Percentiles rank a stretch among this genome's conserved stretches.
phyloP scores from a whole-genome alignment of 768 basidiomycete genomes.

The Coprinellus aureogranulatus region DNA sequence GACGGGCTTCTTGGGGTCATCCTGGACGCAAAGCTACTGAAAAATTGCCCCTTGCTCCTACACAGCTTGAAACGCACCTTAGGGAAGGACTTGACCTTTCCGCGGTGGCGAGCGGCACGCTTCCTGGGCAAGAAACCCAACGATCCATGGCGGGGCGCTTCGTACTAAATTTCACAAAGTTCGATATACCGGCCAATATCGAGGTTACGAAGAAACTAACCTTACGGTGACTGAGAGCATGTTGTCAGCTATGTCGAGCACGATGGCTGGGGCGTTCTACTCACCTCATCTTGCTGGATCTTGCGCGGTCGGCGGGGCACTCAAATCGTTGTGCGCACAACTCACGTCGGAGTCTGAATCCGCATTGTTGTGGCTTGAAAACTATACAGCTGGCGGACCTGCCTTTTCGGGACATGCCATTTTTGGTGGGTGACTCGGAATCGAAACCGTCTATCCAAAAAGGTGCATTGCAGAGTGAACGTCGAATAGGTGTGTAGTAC shows the following conservation, averaged over 20 bases:
- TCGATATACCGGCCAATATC: constrained; percentile 8
- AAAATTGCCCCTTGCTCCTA: constrained; percentile 4
- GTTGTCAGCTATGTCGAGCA: constrained; percentile 11
- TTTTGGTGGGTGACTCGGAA: background rate
- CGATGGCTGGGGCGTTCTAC: constrained; percentile 19
- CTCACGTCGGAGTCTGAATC: no score
- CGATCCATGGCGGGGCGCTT: constrained; percentile 98
- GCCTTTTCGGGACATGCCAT: background rate
- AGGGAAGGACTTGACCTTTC: constrained; percentile 99
- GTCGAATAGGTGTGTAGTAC: background rate
- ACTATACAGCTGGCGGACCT: constrained; percentile 3
- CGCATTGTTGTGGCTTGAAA: constrained; percentile 40
- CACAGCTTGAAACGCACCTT: constrained; percentile 56
- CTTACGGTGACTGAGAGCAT: constrained; percentile 75
- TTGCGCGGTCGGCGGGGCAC: constrained; percentile 41
- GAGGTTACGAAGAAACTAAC: constrained; percentile 37
- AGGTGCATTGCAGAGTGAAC: background rate
- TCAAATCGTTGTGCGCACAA: no score
- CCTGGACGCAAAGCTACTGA: constrained; percentile 44
- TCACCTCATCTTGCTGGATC: constrained; percentile 64
- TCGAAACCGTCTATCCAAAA: background rate
- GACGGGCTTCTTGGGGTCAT: constrained; percentile 98
- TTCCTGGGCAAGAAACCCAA: constrained; percentile 97
- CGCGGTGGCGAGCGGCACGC: constrained; percentile 94
- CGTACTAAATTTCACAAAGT: constrained; percentile 60